Evolutionary conservation across 1,284 basidiomycete species (phyloP).

Genomic region (Cutaneotrichosporon arboriforme): DNA sequence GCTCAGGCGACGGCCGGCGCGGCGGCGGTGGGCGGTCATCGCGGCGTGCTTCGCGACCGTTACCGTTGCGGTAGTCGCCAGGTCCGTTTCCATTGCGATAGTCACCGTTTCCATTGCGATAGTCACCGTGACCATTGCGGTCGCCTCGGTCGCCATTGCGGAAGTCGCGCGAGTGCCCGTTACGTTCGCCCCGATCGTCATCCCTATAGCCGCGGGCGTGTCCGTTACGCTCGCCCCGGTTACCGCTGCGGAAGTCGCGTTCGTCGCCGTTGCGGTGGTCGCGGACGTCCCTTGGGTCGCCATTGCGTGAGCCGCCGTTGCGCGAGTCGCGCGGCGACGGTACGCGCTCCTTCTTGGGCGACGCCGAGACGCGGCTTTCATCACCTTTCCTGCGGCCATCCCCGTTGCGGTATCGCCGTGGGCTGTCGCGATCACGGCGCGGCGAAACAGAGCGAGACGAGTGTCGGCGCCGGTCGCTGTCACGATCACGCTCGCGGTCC

Average conservation of each 20-base stretch:
- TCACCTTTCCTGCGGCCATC: no score
- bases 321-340: background rate
- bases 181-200: background rate
- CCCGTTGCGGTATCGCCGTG: background rate
- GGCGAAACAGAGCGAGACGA: conserved; percentile 1
- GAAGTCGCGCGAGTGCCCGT: background rate
- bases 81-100: background rate
- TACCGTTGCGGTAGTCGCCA: conserved; percentile 16
- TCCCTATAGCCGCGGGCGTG: background rate
- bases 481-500: conserved; percentile 7
- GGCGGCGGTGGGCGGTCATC: conserved; percentile 16
- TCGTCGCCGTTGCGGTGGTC: no score
- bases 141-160: background rate
- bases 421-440: background rate
- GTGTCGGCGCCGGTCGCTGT: background rate
- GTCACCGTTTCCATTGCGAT: background rate
- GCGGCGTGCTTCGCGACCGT: conserved; percentile 24
- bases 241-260: background rate
- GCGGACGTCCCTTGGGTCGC: background rate
- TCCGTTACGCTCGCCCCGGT: background rate
- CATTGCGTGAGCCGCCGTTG: background rate
- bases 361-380: conserved; percentile 6
- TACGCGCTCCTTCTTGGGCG: background rate
- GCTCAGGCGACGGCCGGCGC: conserved; percentile 23
- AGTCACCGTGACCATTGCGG: background rate